These are phyloP conservation scores for Monosporascus sp. DNA, from an alignment of 2,329 filamentous ascomycete genomes.

Conservation along the genomic window DNA sequence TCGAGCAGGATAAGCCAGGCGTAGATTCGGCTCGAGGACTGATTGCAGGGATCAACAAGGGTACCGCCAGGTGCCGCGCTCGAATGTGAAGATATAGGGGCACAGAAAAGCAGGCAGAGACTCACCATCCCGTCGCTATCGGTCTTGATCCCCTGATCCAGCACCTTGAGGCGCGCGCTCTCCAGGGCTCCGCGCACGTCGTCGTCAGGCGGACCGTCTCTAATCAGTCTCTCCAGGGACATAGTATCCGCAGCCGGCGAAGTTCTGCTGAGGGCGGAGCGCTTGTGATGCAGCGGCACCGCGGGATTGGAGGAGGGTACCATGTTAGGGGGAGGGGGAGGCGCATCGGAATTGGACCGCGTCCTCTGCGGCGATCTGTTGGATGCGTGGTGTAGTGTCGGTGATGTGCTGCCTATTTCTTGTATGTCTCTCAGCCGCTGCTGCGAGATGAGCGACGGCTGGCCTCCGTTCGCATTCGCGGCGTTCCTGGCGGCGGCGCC, in stretches of 20 bases:
- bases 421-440: constrained; percentile 43
- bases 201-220: constrained; percentile 71
- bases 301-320: constrained; percentile 31
- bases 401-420: constrained; percentile 28
- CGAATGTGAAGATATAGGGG: neutral
- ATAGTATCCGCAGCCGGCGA: constrained; percentile 49
- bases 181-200: constrained; percentile 64
- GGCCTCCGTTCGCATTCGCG: constrained; percentile 18
- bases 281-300: constrained; percentile 32
- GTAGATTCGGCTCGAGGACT: constrained; percentile 93
- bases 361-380: constrained; percentile 49
- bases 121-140: constrained; percentile 77
- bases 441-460: constrained; percentile 57
- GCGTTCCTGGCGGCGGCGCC: constrained; percentile 45
- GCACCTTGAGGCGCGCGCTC: constrained; percentile 66
- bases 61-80: too few relatives aligned
- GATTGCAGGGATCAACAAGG: neutral
- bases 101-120: constrained; percentile 4
- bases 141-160: constrained; percentile 70
- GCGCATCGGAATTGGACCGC: constrained; percentile 70
- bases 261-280: constrained; percentile 40
- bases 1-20: constrained; percentile 93
- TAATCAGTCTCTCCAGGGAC: constrained; percentile 69
- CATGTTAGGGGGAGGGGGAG: constrained; percentile 24
- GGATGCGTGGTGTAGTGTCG: constrained; percentile 29